A percentile compares a stretch with the other conserved stretches of the same genome.
Evolutionary conservation across 228 moss, liverwort and hornwort species (phyloP).

Genomic region (Sphagnum magellanicum): DNA sequence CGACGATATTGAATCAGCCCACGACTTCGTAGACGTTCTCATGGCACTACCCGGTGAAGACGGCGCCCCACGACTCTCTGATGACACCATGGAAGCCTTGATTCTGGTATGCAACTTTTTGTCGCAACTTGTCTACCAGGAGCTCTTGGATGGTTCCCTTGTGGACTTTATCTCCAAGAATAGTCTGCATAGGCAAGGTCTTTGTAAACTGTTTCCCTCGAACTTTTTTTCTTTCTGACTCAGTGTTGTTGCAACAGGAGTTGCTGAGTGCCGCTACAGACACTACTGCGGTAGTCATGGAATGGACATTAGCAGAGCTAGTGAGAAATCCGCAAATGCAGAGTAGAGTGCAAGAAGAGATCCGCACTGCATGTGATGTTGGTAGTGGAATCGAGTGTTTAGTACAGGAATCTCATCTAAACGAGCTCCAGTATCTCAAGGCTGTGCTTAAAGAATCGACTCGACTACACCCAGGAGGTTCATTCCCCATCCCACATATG

Average conservation of each 20-base stretch:
- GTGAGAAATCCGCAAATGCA: constrained; percentile 8
- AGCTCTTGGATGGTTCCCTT: too few species aligned
- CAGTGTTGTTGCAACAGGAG: constrained; percentile 5
- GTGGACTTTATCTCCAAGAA: too few species aligned
- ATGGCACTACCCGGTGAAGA: constrained; percentile 6
- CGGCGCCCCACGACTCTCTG: not conserved
- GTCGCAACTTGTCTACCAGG: too few species aligned
- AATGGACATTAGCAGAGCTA: constrained; percentile 16
- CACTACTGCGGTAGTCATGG: constrained; percentile 4
- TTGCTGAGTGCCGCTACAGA: constrained; percentile 16
- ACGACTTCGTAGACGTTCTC: constrained; percentile 9
- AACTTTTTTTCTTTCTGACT: too few species aligned
- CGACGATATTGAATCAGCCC: not conserved
- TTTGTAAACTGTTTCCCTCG: too few species aligned
- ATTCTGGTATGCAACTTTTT: not conserved
- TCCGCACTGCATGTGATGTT: not conserved
- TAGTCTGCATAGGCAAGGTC: too few species aligned
- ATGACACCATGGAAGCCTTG: constrained; percentile 2
- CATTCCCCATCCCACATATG: constrained; percentile 8
- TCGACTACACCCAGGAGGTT: constrained; percentile 8
- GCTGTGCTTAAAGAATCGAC: constrained; percentile 7
- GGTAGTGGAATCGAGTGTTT: constrained; percentile 4
- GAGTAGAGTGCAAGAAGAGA: constrained; percentile 9
- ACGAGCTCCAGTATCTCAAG: constrained; percentile 10
- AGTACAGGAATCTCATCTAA: constrained; percentile 13